These are phyloP conservation scores for Solanum lycopersicoides DNA, from an alignment of 257 asterid genomes.

Conservation along the genomic window DNA sequence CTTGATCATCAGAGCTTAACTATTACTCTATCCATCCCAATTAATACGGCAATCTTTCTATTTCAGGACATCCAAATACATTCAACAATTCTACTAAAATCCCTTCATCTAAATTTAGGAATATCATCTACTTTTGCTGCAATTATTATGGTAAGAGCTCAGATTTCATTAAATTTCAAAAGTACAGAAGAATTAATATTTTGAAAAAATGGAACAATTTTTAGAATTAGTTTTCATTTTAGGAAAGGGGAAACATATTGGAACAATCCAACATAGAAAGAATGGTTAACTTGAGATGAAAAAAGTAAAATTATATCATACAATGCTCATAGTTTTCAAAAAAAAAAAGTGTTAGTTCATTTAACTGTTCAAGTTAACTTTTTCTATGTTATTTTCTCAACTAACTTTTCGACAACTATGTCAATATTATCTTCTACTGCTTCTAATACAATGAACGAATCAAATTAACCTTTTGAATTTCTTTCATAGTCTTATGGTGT, in stretches of 20 bases:
- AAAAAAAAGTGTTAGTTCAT: background rate
- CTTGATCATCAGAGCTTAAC: background rate
- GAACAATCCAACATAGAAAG: background rate
- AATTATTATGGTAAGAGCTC: background rate
- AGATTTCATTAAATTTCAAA: background rate
- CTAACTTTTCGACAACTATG: background rate
- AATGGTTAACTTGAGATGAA: background rate
- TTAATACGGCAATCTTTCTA: background rate
- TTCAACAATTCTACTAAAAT: background rate
- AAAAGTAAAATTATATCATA: background rate
- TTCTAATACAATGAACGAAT: background rate
- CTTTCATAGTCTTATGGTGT: background rate
- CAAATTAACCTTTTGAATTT: background rate
- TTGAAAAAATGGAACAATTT: background rate
- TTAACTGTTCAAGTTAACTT: background rate
- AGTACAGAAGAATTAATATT: background rate
- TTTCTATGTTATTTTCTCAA: background rate
- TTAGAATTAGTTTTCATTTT: background rate
- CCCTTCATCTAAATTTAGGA: background rate
- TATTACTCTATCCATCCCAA: background rate
- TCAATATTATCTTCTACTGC: background rate
- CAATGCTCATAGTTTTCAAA: background rate
- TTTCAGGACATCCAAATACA: background rate
- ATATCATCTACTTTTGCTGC: background rate
- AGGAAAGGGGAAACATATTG: background rate